These are phyloP conservation scores for Stachybotrys elegans DNA, from an alignment of 2,329 filamentous ascomycete genomes.

Conservation along the genomic window DNA sequence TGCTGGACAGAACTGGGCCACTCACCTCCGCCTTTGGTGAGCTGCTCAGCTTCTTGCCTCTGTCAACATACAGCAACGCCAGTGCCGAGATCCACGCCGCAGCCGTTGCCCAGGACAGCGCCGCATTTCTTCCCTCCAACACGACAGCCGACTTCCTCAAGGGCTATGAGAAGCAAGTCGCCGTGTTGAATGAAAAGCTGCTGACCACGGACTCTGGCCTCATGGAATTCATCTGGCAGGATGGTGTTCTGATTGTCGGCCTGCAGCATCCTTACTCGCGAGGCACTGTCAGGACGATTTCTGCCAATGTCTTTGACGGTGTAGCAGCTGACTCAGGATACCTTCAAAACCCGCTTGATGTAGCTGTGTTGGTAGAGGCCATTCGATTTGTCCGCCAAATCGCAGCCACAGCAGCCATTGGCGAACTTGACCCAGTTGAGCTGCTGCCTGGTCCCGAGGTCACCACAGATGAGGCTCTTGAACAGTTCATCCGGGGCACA, in stretches of 20 bases:
- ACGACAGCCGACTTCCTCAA: conserved; percentile 8
- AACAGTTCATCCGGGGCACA: conserved; percentile 10
- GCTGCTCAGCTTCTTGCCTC: conserved; percentile 12
- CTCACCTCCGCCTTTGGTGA: conserved; percentile 11
- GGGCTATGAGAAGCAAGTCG: conserved; percentile 13
- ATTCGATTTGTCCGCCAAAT: conserved; percentile 12
- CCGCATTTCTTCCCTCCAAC: conserved; percentile 7
- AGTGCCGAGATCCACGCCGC: conserved; percentile 6
- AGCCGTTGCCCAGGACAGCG: conserved; percentile 7
- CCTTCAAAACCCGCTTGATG: conserved; percentile 13
- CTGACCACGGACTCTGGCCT: conserved; percentile 8
- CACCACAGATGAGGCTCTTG: conserved; percentile 11
- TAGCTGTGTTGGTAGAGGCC: conserved; percentile 7
- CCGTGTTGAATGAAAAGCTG: conserved; percentile 11
- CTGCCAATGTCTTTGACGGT: conserved; percentile 12
- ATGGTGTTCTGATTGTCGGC: conserved; percentile 9
- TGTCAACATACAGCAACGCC: conserved; percentile 7
- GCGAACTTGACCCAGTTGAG: conserved; percentile 7
- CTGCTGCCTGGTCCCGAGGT: conserved; percentile 8
- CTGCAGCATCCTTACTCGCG: conserved; percentile 17
- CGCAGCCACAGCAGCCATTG: conserved; percentile 4
- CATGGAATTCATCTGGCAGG: conserved; percentile 14
- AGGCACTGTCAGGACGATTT: conserved; percentile 13
- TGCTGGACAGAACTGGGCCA: conserved; percentile 8
- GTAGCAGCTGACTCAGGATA: conserved; percentile 12